Evolutionary conservation across 2,329 filamentous ascomycete species (phyloP).

Genomic region (Aspergillus fijiensis): DNA sequence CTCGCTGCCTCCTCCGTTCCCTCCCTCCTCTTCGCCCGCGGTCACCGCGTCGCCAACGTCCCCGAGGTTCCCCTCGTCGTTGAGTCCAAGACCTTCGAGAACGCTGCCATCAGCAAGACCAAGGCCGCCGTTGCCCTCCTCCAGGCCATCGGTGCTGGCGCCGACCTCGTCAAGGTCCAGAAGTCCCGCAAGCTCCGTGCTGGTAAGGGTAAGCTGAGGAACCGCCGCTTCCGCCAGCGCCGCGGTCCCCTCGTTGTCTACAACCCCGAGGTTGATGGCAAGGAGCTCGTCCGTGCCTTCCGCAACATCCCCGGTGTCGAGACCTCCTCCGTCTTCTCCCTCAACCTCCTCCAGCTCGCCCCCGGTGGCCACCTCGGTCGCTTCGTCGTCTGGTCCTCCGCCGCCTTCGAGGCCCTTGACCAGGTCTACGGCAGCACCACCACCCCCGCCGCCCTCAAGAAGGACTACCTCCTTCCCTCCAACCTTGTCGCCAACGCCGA

Average conservation of each 20-base stretch:
- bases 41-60: constrained; percentile 88
- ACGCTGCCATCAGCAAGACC: constrained; percentile 80
- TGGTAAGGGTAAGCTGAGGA: constrained; percentile 98
- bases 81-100: constrained; percentile 84
- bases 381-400: constrained; percentile 98
- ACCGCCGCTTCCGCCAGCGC: constrained; percentile 94
- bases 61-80: constrained; percentile 97
- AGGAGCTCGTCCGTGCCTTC: constrained; percentile 90
- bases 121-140: constrained; percentile 81
- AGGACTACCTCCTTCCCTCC: constrained; percentile 95
- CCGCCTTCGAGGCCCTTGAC: constrained; percentile 94
- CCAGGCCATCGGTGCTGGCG: constrained; percentile 83
- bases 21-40: constrained; percentile 92
- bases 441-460: constrained; percentile 87
- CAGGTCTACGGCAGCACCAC: constrained; percentile 95
- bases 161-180: constrained; percentile 94
- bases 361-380: constrained; percentile 98
- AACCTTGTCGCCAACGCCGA: constrained; percentile 93
- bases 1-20: constrained; percentile 94
- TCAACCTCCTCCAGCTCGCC: constrained; percentile 99
- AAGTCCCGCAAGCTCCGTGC: constrained; percentile 94
- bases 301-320: constrained; percentile 99
- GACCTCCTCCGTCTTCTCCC: constrained; percentile 86
- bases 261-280: constrained; percentile 92
- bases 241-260: constrained; percentile 98